Base-by-base conservation (phyloP, 1,284 basidiomycete genomes). In the Vanrija sp. region DNA sequence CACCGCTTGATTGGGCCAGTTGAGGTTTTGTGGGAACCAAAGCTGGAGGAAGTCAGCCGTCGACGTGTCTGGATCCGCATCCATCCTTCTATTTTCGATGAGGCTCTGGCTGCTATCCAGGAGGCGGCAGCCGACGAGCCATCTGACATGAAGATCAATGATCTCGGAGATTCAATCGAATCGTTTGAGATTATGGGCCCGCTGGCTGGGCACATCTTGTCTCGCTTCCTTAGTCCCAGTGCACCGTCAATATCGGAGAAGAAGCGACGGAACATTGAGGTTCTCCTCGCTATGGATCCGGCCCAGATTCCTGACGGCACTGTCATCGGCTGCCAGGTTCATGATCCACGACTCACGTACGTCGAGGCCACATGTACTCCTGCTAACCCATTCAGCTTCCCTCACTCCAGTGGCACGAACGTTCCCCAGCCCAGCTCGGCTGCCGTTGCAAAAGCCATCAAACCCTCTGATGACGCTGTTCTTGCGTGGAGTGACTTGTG, bases 141-240 rank as follows among this genome's bases (percentile, higher is more conserved):
- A n/a, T 26, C 23, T 6, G 43, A 47, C 5, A 74, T 91, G 5
- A 83, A 87, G 60, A 79, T 92, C 12, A 78, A 81, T 4, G 87
- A 92, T 71, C 70, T 91, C 46, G 78, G 85, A 46, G 83, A 83
- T 4, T 81, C 85, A 47, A 68, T 92, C 34, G 89, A 89, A 57
- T 80, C 85, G 3, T 92, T 93, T 64, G 91, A 96, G 68, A 83
- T 95, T 18, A 86, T 88, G 79, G 92, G 92, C 3, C 88, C 88
- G 1, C 86, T 86, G 67, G 81, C 89, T 0, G 90, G 83, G 55
- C 86, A 88, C 65, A 83, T 93, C 8, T 74, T 95, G 49, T 83
- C 82, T 63, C 87, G 89, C 18, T 85, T 86, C 1, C 67, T 94
- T 46, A 82, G 79, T 25, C 82, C 85, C 8, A 79, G 82, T 10